A percentile compares a stretch with the other conserved stretches of the same genome.
These are phyloP conservation scores for Hymenoscyphus scutula DNA, from an alignment of 2,329 filamentous ascomycete species.

Conservation along the genomic window DNA sequence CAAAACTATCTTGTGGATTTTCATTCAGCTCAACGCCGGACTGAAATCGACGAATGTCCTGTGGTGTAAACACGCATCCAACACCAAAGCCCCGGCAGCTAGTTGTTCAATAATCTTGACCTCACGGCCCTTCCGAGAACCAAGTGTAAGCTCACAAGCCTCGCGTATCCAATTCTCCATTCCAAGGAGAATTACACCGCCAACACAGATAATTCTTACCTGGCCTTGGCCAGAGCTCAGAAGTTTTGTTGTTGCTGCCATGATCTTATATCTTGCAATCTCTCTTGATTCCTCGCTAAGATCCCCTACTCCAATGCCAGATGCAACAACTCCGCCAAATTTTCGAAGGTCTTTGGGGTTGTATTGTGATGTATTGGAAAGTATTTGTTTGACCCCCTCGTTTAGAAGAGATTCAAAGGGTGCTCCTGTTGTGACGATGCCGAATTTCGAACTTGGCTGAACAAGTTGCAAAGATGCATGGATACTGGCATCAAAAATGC, in stretches of 20 bases:
- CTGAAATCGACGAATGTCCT: not conserved
- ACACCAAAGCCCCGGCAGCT: not conserved
- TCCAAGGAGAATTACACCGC: not conserved
- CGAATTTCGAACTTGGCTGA: not conserved
- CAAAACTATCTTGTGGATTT: too few relatives aligned
- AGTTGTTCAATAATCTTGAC: not conserved
- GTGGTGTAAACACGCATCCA: not conserved
- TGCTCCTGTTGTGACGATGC: not conserved
- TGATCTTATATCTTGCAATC: not conserved
- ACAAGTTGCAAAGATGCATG: not conserved
- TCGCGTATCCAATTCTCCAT: not conserved
- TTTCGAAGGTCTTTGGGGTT: not conserved
- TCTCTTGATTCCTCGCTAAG: not conserved
- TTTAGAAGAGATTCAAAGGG: not conserved
- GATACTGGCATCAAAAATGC: not conserved
- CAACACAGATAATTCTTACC: not conserved
- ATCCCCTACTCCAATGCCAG: not conserved
- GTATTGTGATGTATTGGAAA: not conserved
- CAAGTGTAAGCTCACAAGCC: not conserved
- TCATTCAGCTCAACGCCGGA: not conserved
- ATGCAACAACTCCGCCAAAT: constrained; percentile 1
- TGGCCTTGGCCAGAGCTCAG: not conserved
- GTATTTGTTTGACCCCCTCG: not conserved
- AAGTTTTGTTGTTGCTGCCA: not conserved
- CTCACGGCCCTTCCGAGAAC: not conserved